These are phyloP conservation scores for Mycena capillaripes DNA, from an alignment of 768 basidiomycete species.

Conservation along the genomic window DNA sequence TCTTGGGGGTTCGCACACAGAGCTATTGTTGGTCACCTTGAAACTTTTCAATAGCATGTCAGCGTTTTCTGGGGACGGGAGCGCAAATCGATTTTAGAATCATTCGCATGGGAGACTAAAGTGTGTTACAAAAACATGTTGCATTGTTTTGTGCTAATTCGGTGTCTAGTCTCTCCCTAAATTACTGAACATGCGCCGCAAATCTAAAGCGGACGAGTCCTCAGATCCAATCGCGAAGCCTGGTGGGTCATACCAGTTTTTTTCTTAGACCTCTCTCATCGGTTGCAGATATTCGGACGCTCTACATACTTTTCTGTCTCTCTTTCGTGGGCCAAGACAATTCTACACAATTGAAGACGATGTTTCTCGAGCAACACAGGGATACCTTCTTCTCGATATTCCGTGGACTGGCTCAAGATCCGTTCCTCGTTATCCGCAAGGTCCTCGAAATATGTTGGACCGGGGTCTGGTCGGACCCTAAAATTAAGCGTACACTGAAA, in stretches of 20 bases:
- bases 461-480: conserved; percentile 81
- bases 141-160: conserved; percentile 13
- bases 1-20: conserved; percentile 72
- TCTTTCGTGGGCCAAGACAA: conserved; percentile 73
- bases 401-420: conserved; percentile 78
- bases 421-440: conserved; percentile 69
- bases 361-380: conserved; percentile 80
- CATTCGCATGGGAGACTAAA: conserved; percentile 86
- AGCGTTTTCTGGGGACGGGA: conserved; percentile 77
- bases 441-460: conserved; percentile 84
- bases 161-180: conserved; percentile 70
- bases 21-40: conserved; percentile 75
- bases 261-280: conserved; percentile 10
- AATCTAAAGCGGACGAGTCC: conserved; percentile 56
- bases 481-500: conserved; percentile 79
- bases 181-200: conserved; percentile 79
- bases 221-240: conserved; percentile 64
- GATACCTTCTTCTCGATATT: conserved; percentile 78
- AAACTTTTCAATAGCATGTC: conserved; percentile 76
- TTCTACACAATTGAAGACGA: conserved; percentile 66
- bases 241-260: conserved; percentile 54
- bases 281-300: conserved; percentile 80
- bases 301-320: conserved; percentile 79
- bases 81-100: conserved; percentile 71
- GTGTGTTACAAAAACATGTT: conserved; percentile 48